A percentile compares a stretch with the other conserved stretches of the same genome.
Evolutionary conservation across 768 basidiomycete species (phyloP).

Genomic region (Tulasnella calospora): DNA sequence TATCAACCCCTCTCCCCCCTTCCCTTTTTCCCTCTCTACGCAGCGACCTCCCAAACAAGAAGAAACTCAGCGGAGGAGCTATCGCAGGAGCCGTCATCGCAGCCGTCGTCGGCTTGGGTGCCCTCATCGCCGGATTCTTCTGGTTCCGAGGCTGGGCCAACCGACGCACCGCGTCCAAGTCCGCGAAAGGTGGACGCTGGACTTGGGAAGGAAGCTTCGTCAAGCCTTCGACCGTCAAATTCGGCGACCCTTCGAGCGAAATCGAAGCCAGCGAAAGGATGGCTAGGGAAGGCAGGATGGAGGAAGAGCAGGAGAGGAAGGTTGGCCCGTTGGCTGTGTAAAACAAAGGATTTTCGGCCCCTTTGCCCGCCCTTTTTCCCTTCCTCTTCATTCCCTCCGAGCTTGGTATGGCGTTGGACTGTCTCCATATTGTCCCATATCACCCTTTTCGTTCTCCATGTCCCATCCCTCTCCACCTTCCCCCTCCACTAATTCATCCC

Average conservation of each 20-base stretch:
- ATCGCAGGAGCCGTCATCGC: conserved; percentile 22
- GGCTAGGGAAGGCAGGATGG: conserved; percentile 3
- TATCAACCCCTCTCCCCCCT: neutral
- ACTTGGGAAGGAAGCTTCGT: neutral
- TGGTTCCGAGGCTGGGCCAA: neutral
- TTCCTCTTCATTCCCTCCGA: no score
- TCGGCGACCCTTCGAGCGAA: conserved; percentile 1
- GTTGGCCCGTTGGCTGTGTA: neutral
- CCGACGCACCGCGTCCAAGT: neutral
- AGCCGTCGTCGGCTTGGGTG: neutral
- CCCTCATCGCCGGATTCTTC: neutral
- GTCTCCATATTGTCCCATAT: no score
- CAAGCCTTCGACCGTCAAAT: neutral
- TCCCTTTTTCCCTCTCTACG: no score
- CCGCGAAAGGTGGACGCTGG: neutral
- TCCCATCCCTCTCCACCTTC: neutral
- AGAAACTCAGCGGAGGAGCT: neutral
- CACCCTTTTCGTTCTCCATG: neutral
- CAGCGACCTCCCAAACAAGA: neutral
- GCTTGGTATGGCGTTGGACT: no score
- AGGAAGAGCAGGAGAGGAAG: conserved; percentile 18
- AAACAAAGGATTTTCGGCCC: no score
- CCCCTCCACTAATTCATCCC: neutral
- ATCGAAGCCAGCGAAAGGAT: conserved; percentile 19
- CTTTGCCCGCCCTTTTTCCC: no score